Percentiles rank a stretch among this genome's conserved stretches.
These are phyloP conservation scores for Boletus coccyginus DNA, from an alignment of 768 basidiomycete genomes.

Conservation along the genomic window DNA sequence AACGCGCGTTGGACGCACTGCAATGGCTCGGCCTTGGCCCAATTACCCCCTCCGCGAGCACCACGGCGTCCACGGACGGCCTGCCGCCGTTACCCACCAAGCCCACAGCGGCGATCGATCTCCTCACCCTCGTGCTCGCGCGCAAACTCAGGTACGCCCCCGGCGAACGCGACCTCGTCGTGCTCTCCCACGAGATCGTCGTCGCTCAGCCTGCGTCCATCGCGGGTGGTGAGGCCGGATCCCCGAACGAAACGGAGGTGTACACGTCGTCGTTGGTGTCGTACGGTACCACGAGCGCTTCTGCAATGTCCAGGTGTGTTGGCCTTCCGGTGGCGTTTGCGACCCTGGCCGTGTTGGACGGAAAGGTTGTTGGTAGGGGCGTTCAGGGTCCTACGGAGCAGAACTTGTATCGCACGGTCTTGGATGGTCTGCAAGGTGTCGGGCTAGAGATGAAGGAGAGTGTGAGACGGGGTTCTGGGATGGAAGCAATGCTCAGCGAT, in stretches of 20 bases:
- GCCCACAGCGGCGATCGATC: slow-evolving; percentile 58
- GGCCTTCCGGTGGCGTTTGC: slow-evolving; percentile 87
- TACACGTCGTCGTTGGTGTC: slow-evolving; percentile 66
- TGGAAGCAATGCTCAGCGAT: slow-evolving; percentile 38
- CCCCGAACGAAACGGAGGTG: slow-evolving; percentile 39
- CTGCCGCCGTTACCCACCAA: slow-evolving; percentile 45
- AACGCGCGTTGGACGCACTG: slow-evolving; percentile 40
- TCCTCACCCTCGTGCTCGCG: slow-evolving; percentile 70
- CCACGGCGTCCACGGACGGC: not conserved
- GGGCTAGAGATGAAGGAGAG: slow-evolving; percentile 41
- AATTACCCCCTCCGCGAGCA: not conserved
- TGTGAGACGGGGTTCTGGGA: slow-evolving; percentile 40
- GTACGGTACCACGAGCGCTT: slow-evolving; percentile 55
- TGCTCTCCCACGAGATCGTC: slow-evolving; percentile 84
- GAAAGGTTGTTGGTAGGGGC: slow-evolving; percentile 49
- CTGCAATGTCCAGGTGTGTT: slow-evolving; percentile 91
- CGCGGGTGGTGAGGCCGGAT: slow-evolving; percentile 1
- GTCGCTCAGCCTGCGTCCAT: slow-evolving; percentile 38
- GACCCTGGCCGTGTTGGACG: slow-evolving; percentile 67
- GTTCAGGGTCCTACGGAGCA: slow-evolving; percentile 65
- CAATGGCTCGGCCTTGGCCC: slow-evolving; percentile 33
- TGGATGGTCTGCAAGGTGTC: slow-evolving; percentile 55
- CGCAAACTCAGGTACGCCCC: slow-evolving; percentile 67
- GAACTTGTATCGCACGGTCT: slow-evolving; percentile 59
- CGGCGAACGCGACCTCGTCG: slow-evolving; percentile 81